Conservation (phyloP, 768 basidiomycete genomes). For the Agaricus bisporus region DNA sequence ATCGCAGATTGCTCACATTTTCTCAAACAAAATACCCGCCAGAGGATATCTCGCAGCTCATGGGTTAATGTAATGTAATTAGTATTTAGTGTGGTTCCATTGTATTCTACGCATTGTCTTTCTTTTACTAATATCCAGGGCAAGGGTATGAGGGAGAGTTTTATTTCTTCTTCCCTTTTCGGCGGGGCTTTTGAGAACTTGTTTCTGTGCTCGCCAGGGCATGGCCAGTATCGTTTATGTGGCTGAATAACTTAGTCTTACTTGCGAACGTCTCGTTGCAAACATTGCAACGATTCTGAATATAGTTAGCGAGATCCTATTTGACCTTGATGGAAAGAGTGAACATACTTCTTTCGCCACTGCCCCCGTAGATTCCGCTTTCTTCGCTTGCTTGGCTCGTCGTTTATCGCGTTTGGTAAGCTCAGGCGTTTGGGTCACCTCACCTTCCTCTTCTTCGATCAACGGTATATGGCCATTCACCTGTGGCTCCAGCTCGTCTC, state of each 20-base stretch:
- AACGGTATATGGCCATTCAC: not conserved
- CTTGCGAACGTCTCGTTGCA: slow-evolving; percentile 60
- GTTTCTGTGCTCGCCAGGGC: slow-evolving; percentile 41
- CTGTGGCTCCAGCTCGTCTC: not conserved
- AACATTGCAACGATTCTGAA: slow-evolving; percentile 54
- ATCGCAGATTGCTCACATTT: slow-evolving; percentile 79
- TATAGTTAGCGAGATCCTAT: not conserved
- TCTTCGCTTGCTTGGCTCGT: slow-evolving; percentile 72
- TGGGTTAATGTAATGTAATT: slow-evolving; percentile 52
- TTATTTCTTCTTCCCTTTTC: slow-evolving; percentile 34
- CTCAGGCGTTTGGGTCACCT: slow-evolving; percentile 13
- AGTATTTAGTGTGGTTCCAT: no score
- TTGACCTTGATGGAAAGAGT: not conserved
- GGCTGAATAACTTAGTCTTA: slow-evolving; percentile 69
- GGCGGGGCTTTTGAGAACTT: slow-evolving; percentile 19
- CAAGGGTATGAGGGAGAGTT: not conserved
- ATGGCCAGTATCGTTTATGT: slow-evolving; percentile 68
- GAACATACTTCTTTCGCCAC: slow-evolving; percentile 17
- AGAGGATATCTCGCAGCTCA: slow-evolving; percentile 83
- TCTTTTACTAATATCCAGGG: not conserved
- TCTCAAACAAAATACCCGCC: slow-evolving; percentile 96
- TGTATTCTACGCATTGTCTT: not conserved
- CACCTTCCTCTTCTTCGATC: slow-evolving; percentile 8
- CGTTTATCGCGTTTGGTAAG: slow-evolving; percentile 77
- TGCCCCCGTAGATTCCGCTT: slow-evolving; percentile 33